Conservation (phyloP, 768 basidiomycete species). For the Calocera viscosa region DNA sequence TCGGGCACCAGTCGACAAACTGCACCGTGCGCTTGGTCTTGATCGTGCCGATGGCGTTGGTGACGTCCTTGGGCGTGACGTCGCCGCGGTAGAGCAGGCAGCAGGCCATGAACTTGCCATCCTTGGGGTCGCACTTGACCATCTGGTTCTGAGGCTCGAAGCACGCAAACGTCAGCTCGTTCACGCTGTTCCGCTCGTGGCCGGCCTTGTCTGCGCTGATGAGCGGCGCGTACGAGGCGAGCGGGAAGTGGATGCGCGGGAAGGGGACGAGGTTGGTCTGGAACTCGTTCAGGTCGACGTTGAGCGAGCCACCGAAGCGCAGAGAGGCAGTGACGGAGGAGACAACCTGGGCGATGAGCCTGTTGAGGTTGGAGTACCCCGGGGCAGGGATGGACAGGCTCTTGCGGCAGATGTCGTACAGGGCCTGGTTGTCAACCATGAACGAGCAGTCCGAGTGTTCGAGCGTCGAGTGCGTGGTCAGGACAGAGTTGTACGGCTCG, state of each 20-base stretch:
- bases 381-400: constrained; percentile 75
- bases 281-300: constrained; percentile 96
- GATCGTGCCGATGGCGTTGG: constrained; percentile 81
- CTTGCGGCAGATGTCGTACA: constrained; percentile 98
- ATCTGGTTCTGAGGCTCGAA: constrained; percentile 96
- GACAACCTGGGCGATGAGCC: constrained; percentile 95
- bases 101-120: constrained; percentile 99
- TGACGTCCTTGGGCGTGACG: constrained; percentile 91
- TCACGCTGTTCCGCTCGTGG: constrained; percentile 94
- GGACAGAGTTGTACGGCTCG: constrained; percentile 82
- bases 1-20: constrained; percentile 97
- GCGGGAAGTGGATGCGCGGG: constrained; percentile 97
- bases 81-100: constrained; percentile 89
- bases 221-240: constrained; percentile 90
- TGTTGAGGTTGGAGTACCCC: constrained; percentile 86
- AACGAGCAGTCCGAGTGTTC: constrained; percentile 99
- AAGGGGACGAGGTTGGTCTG: constrained; percentile 98
- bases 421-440: constrained; percentile 99
- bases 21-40: constrained; percentile 98
- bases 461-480: constrained; percentile 97
- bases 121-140: constrained; percentile 91
- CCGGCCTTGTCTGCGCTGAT: constrained; percentile 83
- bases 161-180: constrained; percentile 97
- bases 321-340: constrained; percentile 95
- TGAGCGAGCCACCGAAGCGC: constrained; percentile 92